Conservation (phyloP, 805 yeast genomes). For the Ogataea polymorpha region DNA sequence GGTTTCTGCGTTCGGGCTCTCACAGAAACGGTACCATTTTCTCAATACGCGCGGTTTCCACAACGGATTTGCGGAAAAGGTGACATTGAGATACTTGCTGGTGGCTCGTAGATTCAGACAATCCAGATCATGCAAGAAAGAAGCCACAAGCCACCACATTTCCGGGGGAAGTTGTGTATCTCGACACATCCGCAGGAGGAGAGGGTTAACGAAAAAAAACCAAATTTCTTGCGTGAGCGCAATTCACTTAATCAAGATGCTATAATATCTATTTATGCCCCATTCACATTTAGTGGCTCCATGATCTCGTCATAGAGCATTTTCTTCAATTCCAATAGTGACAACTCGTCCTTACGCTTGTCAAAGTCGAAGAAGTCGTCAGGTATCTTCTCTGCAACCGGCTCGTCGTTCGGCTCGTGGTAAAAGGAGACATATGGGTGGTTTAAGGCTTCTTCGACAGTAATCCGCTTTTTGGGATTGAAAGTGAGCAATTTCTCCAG, state of each 20-base stretch:
- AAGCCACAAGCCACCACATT: slow-evolving; percentile 20
- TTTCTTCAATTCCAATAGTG: slow-evolving; percentile 70
- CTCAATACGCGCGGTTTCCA: slow-evolving; percentile 18
- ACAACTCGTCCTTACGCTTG: slow-evolving; percentile 71
- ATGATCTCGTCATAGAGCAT: slow-evolving; percentile 80
- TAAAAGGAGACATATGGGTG: slow-evolving; percentile 87
- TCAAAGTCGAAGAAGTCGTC: slow-evolving; percentile 90
- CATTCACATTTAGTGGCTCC: slow-evolving; percentile 36
- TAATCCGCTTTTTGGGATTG: slow-evolving; percentile 77
- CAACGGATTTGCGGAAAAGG: slow-evolving; percentile 14
- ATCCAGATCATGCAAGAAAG: slow-evolving; percentile 10
- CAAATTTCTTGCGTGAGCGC: not conserved
- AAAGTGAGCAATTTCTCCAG: slow-evolving; percentile 71
- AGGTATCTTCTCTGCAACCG: slow-evolving; percentile 77
- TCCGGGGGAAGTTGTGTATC: slow-evolving; percentile 17
- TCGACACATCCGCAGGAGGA: not conserved
- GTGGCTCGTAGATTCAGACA: slow-evolving; percentile 11
- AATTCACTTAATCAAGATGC: not conserved
- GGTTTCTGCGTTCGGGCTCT: not conserved
- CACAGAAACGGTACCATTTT: not conserved
- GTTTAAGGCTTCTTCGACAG: slow-evolving; percentile 77
- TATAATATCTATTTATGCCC: slow-evolving; percentile 3
- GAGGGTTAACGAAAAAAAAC: not conserved
- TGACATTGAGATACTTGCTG: slow-evolving; percentile 2
- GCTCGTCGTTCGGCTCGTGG: slow-evolving; percentile 95